Conservation (phyloP, 2,329 filamentous ascomycete genomes). For the Trichoderma breve region DNA sequence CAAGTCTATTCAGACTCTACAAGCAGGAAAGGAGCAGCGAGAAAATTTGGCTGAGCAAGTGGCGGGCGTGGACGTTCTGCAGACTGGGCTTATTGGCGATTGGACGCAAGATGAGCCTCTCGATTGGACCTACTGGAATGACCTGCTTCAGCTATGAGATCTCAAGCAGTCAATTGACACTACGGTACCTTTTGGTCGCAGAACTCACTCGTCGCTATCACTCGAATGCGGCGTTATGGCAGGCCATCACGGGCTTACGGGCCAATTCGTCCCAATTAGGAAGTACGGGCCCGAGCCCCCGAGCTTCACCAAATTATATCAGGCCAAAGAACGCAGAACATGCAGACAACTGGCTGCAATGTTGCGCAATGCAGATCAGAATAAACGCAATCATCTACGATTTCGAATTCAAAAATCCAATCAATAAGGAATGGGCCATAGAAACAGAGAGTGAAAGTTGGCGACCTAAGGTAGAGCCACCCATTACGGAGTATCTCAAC, state of each 20-base stretch:
- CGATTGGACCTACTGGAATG: slow-evolving; percentile 5
- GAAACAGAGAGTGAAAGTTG: not conserved
- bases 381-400: not conserved
- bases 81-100: not conserved
- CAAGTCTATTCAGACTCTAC: not conserved
- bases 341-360: not conserved
- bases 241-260: not conserved
- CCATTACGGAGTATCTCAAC: not conserved
- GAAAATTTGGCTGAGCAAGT: not conserved
- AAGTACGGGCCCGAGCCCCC: slow-evolving; percentile 1
- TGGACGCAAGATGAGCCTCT: not conserved
- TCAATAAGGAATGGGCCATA: not conserved
- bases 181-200: too few relatives aligned
- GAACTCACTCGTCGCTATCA: not conserved
- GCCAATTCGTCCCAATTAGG: not conserved
- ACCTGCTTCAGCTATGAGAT: not conserved
- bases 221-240: too few relatives aligned
- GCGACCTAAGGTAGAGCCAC: not conserved
- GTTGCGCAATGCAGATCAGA: not conserved
- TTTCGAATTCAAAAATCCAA: not conserved
- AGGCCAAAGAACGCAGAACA: not conserved
- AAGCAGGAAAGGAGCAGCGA: not conserved
- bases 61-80: not conserved
- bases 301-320: not conserved
- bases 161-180: not conserved